These are phyloP conservation scores for Eucalyptus cladocalyx DNA, from an alignment of 345 rosid species.

Conservation along the genomic window DNA sequence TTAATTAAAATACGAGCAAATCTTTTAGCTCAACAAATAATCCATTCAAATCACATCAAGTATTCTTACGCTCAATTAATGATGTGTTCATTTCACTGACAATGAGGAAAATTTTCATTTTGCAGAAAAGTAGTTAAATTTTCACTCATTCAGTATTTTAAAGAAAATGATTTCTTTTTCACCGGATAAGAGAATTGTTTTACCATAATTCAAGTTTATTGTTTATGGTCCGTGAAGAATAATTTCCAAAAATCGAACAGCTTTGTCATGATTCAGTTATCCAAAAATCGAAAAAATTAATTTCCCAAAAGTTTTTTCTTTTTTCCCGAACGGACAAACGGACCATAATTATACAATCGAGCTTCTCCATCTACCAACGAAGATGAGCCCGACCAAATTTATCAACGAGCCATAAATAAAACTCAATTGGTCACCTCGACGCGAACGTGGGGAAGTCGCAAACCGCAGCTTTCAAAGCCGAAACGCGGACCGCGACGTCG, in stretches of 20 bases:
- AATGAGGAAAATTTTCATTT: not conserved
- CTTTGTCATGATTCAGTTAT: no score
- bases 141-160: fast-evolving
- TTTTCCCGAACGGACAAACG: no score
- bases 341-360: fast-evolving
- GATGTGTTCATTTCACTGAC: no score
- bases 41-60: not conserved
- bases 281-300: no score
- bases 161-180: no score
- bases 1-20: not conserved
- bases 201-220: fast-evolving
- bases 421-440: not conserved
- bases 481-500: not conserved
- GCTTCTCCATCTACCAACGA: not conserved
- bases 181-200: no score
- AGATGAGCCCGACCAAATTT: not conserved
- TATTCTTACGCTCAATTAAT: not conserved
- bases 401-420: not conserved
- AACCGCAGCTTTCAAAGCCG: not conserved
- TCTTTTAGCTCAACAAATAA: not conserved
- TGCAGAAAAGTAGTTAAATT: fast-evolving
- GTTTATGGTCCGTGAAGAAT: fast-evolving
- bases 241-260: not conserved
- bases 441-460: not conserved
- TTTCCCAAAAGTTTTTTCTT: no score